Conservation (phyloP, 2,329 filamentous ascomycete species). For the Fusarium setosum region DNA sequence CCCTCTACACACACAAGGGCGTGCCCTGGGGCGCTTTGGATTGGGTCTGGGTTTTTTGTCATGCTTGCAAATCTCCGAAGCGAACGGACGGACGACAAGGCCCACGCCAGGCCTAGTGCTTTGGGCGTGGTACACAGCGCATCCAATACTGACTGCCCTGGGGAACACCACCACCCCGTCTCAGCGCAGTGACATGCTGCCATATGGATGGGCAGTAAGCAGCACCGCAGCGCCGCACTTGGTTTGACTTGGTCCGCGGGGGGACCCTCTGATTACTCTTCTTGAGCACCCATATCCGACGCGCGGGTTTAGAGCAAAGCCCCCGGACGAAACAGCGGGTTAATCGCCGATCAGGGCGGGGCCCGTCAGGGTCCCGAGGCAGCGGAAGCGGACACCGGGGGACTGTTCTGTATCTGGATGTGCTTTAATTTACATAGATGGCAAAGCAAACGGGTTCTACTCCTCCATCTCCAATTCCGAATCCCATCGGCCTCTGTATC, state of each 20-base stretch:
- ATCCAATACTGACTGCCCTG: too few relatives aligned
- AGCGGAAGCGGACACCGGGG: slow-evolving; percentile 6
- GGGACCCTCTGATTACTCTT: neutral
- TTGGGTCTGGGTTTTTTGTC: slow-evolving; percentile 29
- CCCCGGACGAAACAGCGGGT: slow-evolving; percentile 30
- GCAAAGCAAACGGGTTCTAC: neutral
- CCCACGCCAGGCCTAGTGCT: slow-evolving; percentile 2
- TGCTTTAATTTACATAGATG: neutral
- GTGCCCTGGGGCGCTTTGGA: slow-evolving; percentile 6
- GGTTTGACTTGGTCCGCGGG: too few relatives aligned
- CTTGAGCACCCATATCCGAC: slow-evolving; percentile 19
- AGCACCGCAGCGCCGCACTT: too few relatives aligned
- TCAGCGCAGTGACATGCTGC: neutral
- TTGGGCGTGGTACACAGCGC: neutral
- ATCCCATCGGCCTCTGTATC: neutral
- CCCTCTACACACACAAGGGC: slow-evolving; percentile 22
- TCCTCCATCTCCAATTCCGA: neutral
- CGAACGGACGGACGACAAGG: neutral
- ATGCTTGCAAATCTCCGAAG: slow-evolving; percentile 44
- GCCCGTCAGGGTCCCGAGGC: slow-evolving; percentile 23
- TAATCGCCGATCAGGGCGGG: slow-evolving; percentile 39
- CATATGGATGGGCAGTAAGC: too few relatives aligned
- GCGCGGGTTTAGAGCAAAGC: slow-evolving; percentile 30
- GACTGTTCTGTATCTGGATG: neutral
- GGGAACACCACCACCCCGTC: neutral